Evolutionary conservation across 2,329 filamentous ascomycete species (phyloP).

Genomic region (Fusarium sp.): DNA sequence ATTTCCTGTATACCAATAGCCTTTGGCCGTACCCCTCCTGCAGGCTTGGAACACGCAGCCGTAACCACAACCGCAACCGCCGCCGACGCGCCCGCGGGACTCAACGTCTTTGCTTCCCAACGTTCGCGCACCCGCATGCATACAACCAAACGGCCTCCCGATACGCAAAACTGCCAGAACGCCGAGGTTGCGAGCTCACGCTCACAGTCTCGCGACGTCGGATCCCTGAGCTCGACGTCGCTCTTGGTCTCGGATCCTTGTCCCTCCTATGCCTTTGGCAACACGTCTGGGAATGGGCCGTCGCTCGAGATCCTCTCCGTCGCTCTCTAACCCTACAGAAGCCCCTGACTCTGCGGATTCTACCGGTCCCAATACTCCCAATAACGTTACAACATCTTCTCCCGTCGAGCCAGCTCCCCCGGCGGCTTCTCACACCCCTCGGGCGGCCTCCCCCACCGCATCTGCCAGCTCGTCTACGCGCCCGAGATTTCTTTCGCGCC

Average conservation of each 20-base stretch:
- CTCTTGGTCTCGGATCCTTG: constrained; percentile 39
- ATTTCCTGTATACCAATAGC: constrained; percentile 23
- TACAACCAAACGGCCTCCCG: constrained; percentile 24
- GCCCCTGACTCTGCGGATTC: constrained; percentile 46
- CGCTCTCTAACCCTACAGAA: constrained; percentile 54
- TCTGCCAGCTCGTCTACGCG: constrained; percentile 42
- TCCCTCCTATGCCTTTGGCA: constrained; percentile 42
- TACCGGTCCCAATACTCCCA: constrained; percentile 53
- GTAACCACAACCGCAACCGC: constrained; percentile 11
- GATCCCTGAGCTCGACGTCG: constrained; percentile 31
- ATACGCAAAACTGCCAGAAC: constrained; percentile 21
- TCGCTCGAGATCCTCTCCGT: constrained; percentile 42
- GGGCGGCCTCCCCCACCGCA: constrained; percentile 37
- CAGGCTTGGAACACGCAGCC: constrained; percentile 28
- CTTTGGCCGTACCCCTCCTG: constrained; percentile 23
- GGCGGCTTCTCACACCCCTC: constrained; percentile 42
- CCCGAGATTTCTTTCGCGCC: constrained; percentile 59
- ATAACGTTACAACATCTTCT: constrained; percentile 49
- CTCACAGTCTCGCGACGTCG: constrained; percentile 35
- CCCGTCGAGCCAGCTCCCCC: constrained; percentile 49
- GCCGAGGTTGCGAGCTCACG: constrained; percentile 26
- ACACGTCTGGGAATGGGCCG: constrained; percentile 44
- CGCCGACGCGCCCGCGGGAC: constrained; percentile 26
- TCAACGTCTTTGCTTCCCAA: constrained; percentile 25
- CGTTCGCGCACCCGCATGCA: constrained; percentile 21